Evolutionary conservation across 441 rosid species (phyloP), one percentile per base, ranked within the genome.

Genomic region (Theobroma grandiflorum): DNA sequence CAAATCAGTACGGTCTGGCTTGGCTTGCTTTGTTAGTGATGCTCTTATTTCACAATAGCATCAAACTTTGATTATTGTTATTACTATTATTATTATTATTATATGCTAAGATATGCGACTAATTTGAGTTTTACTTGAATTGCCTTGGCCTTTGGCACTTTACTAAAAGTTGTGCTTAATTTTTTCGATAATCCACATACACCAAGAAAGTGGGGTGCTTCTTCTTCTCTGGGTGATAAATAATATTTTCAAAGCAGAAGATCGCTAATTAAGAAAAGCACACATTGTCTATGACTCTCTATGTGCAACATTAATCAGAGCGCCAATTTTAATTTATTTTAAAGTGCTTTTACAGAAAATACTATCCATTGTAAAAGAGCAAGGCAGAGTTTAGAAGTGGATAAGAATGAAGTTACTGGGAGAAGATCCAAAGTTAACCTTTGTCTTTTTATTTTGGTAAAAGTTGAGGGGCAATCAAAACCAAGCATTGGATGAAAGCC

Each of bases 161-260:
- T 61, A 67, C 69, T 35, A 65, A 86, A 86, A 66, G 75, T 71
- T 76, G 79, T 65, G 81, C 81, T 77, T 75, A 37, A 18, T 80
- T 79, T 75, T 26, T 86, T 61, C 72, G 75, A 31, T 72, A 81
- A 12, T 83, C 75, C 74, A 26, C 50, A 18, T 70, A 26, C 50
- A 18, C 31, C 14, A 65, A 72, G 53, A 57, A 38, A 78, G 84
- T 84, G 79, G 80, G 65, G 42, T 68, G 77, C 76, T 76, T 72
- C 22, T 74, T 16, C 12, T n/a, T 66, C 61, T n/a, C 11, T 18
- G 9, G 10, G 15, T 59, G 64, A 42, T 52, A 4, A 26, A 62
- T 71, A 22, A 47, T 31, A 8, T 6, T 49, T 50, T 52, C 50
- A 33, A 57, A 57, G 12, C 20, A 57, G 50, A 22, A 4, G 52